Evolutionary conservation across 345 rosid genomes (phyloP).

Genomic region (Orychophragmus violaceus): DNA sequence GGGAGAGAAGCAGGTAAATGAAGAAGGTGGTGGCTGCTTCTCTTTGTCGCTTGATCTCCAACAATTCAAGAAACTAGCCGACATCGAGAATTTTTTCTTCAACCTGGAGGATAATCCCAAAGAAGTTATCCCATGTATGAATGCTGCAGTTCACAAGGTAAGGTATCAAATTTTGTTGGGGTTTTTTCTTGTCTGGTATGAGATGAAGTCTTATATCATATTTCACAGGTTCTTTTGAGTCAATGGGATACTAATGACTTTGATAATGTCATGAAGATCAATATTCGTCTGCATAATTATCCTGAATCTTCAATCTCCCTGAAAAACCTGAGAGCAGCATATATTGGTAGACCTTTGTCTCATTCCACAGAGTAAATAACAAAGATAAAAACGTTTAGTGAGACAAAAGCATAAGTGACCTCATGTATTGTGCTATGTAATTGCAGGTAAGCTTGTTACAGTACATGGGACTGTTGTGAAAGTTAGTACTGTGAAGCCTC

Average conservation of each 20-base stretch:
- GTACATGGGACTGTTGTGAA: constrained; percentile 84
- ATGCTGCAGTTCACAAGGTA: constrained; percentile 89
- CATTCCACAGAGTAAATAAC: neutral
- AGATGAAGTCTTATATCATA: neutral
- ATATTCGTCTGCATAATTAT: constrained; percentile 66
- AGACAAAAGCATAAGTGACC: neutral
- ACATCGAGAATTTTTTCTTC: constrained; percentile 48
- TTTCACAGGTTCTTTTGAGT: constrained; percentile 39
- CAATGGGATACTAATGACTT: constrained; percentile 34
- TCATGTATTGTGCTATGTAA: constrained; percentile 8
- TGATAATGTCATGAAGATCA: constrained; percentile 52
- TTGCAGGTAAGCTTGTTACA: constrained; percentile 86
- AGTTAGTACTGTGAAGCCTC: constrained; percentile 83
- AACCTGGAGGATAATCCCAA: constrained; percentile 67
- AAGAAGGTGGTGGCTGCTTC: constrained; percentile 43
- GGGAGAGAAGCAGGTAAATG: constrained; percentile 48
- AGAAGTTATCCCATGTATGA: constrained; percentile 66
- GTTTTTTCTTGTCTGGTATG: constrained; percentile 3
- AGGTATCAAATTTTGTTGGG: neutral
- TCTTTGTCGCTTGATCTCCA: constrained; percentile 65
- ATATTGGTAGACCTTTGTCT: constrained; percentile 56
- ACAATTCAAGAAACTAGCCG: constrained; percentile 50
- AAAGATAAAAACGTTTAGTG: neutral
- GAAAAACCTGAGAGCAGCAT: constrained; percentile 90
- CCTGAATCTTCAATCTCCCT: constrained; percentile 78